Evolutionary conservation across 2,329 filamentous ascomycete genomes (phyloP).

Genomic region (Calonectria ilicicola): DNA sequence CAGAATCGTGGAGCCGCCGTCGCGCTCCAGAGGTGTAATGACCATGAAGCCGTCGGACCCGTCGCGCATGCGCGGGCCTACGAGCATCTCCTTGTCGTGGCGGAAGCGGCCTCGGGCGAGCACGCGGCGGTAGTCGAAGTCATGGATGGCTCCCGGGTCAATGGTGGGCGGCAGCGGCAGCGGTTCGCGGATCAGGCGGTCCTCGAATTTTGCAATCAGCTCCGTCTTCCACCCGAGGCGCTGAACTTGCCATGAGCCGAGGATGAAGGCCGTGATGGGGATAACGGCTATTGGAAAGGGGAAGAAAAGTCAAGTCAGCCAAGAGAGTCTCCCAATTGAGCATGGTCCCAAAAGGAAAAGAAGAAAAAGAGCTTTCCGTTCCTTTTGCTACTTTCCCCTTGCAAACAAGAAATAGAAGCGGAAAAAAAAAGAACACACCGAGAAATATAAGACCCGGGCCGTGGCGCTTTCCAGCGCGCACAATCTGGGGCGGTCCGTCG

Average conservation of each 20-base stretch:
- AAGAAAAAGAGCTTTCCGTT: background rate
- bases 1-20: conserved; percentile 77
- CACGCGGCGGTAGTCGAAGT: conserved; percentile 94
- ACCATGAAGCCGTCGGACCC: conserved; percentile 93
- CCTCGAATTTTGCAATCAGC: conserved; percentile 90
- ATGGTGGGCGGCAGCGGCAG: conserved; percentile 87
- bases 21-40: conserved; percentile 87
- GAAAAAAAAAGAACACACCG: conserved; percentile 56
- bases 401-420: background rate
- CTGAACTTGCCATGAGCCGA: conserved; percentile 96
- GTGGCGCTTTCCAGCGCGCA: conserved; percentile 80
- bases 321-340: background rate
- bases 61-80: conserved; percentile 90
- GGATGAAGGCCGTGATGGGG: conserved; percentile 87
- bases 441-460: conserved; percentile 85
- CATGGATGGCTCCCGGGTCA: conserved; percentile 82
- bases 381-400: background rate
- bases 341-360: too few species aligned
- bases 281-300: conserved; percentile 73
- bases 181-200: conserved; percentile 87
- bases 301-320: background rate
- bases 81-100: conserved; percentile 96
- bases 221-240: conserved; percentile 95
- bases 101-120: conserved; percentile 78
- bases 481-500: conserved; percentile 84